Conservation (phyloP, 805 yeast genomes). For the Tetrapisispora pingtungensis region DNA sequence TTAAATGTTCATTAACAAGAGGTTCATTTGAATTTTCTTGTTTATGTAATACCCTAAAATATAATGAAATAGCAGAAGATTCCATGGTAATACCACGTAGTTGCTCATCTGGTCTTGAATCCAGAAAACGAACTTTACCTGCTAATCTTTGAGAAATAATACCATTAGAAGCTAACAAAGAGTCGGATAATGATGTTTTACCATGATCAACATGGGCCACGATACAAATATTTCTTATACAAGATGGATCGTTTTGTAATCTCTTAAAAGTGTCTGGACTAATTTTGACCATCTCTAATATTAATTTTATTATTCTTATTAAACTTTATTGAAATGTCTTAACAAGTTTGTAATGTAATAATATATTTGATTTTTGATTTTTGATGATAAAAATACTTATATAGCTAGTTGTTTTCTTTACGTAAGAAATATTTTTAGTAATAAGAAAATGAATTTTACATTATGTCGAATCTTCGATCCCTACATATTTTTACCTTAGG, state of each 20-base stretch:
- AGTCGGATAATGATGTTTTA: slow-evolving; percentile 88
- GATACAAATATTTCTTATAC: slow-evolving; percentile 84
- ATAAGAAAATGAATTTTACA: too few relatives aligned
- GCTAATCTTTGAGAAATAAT: slow-evolving; percentile 91
- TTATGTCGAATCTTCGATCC: neutral
- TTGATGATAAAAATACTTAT: too few relatives aligned
- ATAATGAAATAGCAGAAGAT: slow-evolving; percentile 88
- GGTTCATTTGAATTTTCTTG: slow-evolving; percentile 35
- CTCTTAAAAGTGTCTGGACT: slow-evolving; percentile 53
- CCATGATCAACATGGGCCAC: slow-evolving; percentile 99
- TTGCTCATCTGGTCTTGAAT: slow-evolving; percentile 93
- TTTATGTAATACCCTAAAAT: slow-evolving; percentile 57
- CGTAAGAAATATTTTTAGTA: too few relatives aligned
- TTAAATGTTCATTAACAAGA: slow-evolving; percentile 63
- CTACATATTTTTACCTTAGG: neutral
- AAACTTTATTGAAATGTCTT: too few relatives aligned
- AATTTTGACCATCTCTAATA: slow-evolving; percentile 48
- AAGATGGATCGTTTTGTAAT: slow-evolving; percentile 58
- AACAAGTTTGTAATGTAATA: too few relatives aligned
- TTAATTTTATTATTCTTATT: too few relatives aligned
- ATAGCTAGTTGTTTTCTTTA: too few relatives aligned
- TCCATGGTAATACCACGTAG: slow-evolving; percentile 96
- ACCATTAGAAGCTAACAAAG: slow-evolving; percentile 88
- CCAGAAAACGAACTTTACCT: slow-evolving; percentile 87
- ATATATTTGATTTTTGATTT: too few relatives aligned